These are phyloP conservation scores for Plantago lanceolata DNA, from an alignment of 305 asterid species.

Conservation along the genomic window DNA sequence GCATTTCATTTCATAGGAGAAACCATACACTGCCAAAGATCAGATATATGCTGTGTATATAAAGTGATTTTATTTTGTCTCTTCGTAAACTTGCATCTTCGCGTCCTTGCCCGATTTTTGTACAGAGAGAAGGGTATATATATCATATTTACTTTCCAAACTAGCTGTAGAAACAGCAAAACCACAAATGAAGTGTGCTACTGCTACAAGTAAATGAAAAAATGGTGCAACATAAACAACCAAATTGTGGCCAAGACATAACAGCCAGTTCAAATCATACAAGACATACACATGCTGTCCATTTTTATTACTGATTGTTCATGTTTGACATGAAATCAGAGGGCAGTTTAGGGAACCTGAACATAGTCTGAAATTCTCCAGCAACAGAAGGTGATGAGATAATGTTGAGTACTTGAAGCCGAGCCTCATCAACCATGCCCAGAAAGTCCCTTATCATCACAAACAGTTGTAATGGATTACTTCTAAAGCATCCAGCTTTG, in stretches of 20 bases:
- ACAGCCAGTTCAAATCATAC: neutral
- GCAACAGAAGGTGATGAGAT: slow-evolving; percentile 23
- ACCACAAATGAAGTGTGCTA: slow-evolving; percentile 3
- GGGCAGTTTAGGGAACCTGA: slow-evolving; percentile 79
- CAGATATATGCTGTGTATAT: slow-evolving; percentile 19
- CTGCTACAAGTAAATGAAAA: slow-evolving; percentile 22
- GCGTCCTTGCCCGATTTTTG: neutral
- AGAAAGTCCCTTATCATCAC: slow-evolving; percentile 68
- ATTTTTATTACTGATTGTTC: slow-evolving; percentile 21
- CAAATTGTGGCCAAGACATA: neutral
- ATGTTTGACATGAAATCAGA: slow-evolving; percentile 62
- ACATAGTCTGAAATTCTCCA: slow-evolving; percentile 54
- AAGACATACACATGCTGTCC: neutral
- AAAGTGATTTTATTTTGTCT: neutral
- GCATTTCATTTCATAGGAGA: slow-evolving; percentile 18
- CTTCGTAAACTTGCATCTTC: neutral
- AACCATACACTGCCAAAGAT: slow-evolving; percentile 11
- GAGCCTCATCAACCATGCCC: slow-evolving; percentile 80
- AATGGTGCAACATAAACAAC: neutral
- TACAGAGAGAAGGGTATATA: neutral
- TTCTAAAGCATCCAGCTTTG: slow-evolving; percentile 60
- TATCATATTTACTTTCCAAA: neutral
- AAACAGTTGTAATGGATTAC: slow-evolving; percentile 54
- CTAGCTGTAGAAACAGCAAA: neutral
- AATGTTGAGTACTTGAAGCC: slow-evolving; percentile 66